phyloP scores from a whole-genome alignment of 2,329 filamentous ascomycete genomes.

The Trichoderma oligosporum region DNA sequence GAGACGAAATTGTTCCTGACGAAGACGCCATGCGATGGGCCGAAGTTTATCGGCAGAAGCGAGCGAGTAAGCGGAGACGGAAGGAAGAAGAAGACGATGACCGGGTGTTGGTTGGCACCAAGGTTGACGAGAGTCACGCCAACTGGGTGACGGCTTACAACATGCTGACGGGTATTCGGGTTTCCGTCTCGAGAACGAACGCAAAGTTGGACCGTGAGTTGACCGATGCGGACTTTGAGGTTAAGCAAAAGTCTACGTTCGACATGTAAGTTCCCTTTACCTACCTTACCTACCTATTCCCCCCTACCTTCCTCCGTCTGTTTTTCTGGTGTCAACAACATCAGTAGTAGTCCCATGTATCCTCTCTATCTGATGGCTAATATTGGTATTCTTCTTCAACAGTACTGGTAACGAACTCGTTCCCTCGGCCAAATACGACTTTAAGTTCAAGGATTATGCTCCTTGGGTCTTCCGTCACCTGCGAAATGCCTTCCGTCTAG shows the following conservation, averaged over 20 bases:
- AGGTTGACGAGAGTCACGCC: conserved; percentile 94
- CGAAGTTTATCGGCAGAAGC: conserved; percentile 86
- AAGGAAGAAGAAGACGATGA: conserved; percentile 90
- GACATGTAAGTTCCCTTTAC: conserved; percentile 68
- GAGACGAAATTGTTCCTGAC: conserved; percentile 80
- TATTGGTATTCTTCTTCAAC: not conserved
- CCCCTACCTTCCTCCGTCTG: not conserved
- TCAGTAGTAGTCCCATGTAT: no score
- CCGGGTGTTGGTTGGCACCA: conserved; percentile 89
- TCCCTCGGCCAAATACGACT: conserved; percentile 97
- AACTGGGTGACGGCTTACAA: conserved; percentile 99
- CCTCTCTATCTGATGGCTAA: not conserved
- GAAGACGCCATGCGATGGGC: conserved; percentile 91
- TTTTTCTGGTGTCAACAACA: no score
- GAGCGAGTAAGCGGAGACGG: conserved; percentile 78
- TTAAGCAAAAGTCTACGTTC: conserved; percentile 97
- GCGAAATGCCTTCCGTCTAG: conserved; percentile 79
- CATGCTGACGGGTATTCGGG: conserved; percentile 98
- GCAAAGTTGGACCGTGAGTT: conserved; percentile 91
- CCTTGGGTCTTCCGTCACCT: conserved; percentile 97
- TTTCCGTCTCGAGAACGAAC: conserved; percentile 92
- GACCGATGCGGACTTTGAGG: conserved; percentile 86
- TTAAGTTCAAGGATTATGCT: conserved; percentile 99
- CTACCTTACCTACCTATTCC: no score
- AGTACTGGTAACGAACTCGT: conserved; percentile 95